phyloP scores from a whole-genome alignment of 495 filamentous ascomycete genomes.

The Pyrenula aspistea region DNA sequence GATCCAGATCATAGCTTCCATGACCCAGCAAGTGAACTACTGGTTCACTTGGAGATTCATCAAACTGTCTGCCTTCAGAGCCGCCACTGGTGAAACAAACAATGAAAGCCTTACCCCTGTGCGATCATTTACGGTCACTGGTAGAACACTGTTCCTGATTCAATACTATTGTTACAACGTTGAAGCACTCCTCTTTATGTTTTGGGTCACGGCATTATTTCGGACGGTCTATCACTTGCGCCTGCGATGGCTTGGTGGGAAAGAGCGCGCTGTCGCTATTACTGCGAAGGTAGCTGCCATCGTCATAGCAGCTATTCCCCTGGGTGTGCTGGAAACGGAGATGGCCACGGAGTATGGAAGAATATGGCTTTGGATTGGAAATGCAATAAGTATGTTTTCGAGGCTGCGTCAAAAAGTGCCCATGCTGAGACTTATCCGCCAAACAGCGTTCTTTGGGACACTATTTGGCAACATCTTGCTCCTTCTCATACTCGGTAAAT shows the following conservation, averaged over 20 bases:
- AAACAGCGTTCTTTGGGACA: not conserved
- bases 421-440: too few species aligned
- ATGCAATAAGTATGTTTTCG: not conserved
- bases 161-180: not conserved
- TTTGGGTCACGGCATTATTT: not conserved
- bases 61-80: slow-evolving; percentile 8
- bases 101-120: not conserved
- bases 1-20: slow-evolving; percentile 32
- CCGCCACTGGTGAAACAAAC: slow-evolving; percentile 3
- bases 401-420: too few species aligned
- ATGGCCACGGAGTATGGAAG: not conserved
- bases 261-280: not conserved
- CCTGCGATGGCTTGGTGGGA: not conserved
- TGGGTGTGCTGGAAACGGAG: not conserved
- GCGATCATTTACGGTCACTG: not conserved
- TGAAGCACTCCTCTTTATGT: not conserved
- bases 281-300: not conserved
- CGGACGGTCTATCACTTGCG: not conserved
- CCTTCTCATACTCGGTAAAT: not conserved
- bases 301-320: not conserved
- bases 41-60: not conserved
- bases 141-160: not conserved
- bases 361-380: not conserved
- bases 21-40: not conserved
- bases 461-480: not conserved